These are phyloP conservation scores for Cordyceps javanica DNA, from an alignment of 2,329 filamentous ascomycete species.

Conservation along the genomic window DNA sequence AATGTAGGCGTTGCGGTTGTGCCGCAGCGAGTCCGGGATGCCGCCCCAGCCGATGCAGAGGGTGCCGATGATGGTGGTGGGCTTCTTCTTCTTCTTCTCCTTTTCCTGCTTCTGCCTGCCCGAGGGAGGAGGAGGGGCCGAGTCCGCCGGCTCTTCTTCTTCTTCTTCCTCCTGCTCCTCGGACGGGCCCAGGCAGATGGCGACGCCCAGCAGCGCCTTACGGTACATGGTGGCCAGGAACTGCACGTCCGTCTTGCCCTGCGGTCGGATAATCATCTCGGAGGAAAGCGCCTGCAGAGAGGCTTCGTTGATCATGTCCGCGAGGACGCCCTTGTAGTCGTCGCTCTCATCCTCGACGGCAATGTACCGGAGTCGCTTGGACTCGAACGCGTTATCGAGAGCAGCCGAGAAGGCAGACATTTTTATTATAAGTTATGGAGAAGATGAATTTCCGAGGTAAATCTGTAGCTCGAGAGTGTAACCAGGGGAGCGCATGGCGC, in stretches of 20 bases:
- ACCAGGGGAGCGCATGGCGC: not conserved
- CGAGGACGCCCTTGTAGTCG: constrained; percentile 14
- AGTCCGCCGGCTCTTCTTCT: not conserved
- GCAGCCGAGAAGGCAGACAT: constrained; percentile 10
- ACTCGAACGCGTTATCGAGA: constrained; percentile 15
- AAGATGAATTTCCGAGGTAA: not conserved
- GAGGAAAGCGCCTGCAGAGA: constrained; percentile 15
- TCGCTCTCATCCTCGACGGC: constrained; percentile 16
- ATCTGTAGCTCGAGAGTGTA: not conserved
- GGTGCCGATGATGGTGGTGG: constrained; percentile 19
- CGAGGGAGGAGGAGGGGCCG: too few relatives aligned
- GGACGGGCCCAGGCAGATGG: constrained; percentile 16
- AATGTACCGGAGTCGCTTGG: constrained; percentile 17
- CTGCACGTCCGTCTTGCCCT: constrained; percentile 14
- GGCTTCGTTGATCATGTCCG: constrained; percentile 14
- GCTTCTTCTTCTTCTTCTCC: constrained; percentile 13
- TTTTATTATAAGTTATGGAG: not conserved
- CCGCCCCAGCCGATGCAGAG: constrained; percentile 13
- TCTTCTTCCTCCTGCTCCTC: constrained; percentile 1
- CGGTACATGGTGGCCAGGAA: constrained; percentile 11
- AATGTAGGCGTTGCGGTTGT: constrained; percentile 13
- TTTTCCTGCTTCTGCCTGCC: too few relatives aligned
- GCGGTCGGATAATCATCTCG: constrained; percentile 10
- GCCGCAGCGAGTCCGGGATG: constrained; percentile 6
- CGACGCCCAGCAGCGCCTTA: constrained; percentile 18